Evolutionary conservation across 441 rosid genomes (phyloP).

Genomic region (Bocquillonia castaneifolia): DNA sequence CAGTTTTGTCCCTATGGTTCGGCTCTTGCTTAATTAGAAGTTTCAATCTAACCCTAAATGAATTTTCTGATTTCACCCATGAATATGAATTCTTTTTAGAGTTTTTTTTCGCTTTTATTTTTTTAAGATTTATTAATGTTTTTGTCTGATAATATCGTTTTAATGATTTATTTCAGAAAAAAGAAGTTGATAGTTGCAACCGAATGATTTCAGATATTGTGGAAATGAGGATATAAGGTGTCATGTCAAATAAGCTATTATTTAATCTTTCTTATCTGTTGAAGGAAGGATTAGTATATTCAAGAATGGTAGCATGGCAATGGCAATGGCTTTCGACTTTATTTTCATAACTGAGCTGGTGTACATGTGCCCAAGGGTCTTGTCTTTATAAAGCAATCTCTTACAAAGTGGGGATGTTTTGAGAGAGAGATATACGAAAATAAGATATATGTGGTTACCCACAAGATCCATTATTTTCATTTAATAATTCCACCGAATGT

Average conservation of each 20-base stretch:
- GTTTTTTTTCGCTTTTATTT: too few relatives aligned
- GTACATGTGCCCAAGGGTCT: conserved; percentile 24
- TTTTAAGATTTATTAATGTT: too few relatives aligned
- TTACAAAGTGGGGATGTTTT: conserved; percentile 8
- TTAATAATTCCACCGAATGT: conserved; percentile 28
- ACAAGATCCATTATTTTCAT: conserved; percentile 14
- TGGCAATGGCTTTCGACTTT: background rate
- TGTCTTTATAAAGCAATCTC: conserved; percentile 10
- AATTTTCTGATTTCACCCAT: too few relatives aligned
- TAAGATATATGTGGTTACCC: conserved; percentile 26
- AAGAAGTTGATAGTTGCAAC: too few relatives aligned
- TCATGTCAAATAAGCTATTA: background rate
- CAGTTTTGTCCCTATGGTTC: too few relatives aligned
- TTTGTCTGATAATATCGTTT: too few relatives aligned
- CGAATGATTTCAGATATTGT: background rate
- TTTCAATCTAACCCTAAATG: too few relatives aligned
- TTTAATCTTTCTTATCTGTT: background rate
- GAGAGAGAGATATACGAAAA: background rate
- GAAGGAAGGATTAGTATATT: background rate
- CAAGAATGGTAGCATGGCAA: background rate
- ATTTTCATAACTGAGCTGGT: conserved; percentile 19
- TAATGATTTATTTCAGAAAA: too few relatives aligned
- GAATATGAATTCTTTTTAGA: too few relatives aligned
- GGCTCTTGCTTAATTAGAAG: too few relatives aligned
- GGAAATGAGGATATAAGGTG: conserved; percentile 2